Evolutionary conservation across 2,329 filamentous ascomycete species (phyloP), one percentile per base, ranked within the genome.

Genomic region (Cucurbitaria berberidis): DNA sequence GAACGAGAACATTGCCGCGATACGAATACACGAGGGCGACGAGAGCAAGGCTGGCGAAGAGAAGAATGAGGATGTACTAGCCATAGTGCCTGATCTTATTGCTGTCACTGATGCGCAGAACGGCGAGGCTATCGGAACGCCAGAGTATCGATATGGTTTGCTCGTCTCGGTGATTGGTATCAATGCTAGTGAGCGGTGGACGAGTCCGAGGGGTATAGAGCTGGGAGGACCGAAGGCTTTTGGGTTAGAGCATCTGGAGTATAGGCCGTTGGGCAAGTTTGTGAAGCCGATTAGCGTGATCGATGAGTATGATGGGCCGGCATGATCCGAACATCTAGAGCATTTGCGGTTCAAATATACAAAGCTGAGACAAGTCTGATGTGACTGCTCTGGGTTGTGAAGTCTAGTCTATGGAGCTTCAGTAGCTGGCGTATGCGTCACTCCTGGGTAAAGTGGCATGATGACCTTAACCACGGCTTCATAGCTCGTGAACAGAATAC

Each of bases 1-100:
- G 74, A 90, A 90, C 69, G 87, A 90, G 66, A 90, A 89, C 63
- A 87, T 90, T 39, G 83, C 82, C n/a, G 86, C 83, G 53, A 72
- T 61, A 53, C 72, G 49, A 46, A 63, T 60, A 64, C 74, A 60
- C 11, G 64, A 70, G 6, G 58, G 50, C 3, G 44, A 54, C 15
- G 63, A 64, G 1, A 65, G 57, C 44, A 57, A 62, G 38, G 63
- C 66, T 8, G 68, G 68, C 0, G 64, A 73, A 43, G 70, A 74
- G 43, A 67, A 66, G 35, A 74, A 70, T 34, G 74, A 76, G 45
- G 73, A 72, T 19, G 75, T 80, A 7, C 60, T 82, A 5, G 80
- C 79, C 1, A 77, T 77, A 9, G 80, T 82, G 3, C 80, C 81
- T 1, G 80, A 82, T 59, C 64, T 83, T 36, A 81, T 83, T 40